A percentile compares a stretch with the other conserved stretches of the same genome.
Conservation (phyloP, 73 alveolate genomes). For the Symbiodinium natans region DNA sequence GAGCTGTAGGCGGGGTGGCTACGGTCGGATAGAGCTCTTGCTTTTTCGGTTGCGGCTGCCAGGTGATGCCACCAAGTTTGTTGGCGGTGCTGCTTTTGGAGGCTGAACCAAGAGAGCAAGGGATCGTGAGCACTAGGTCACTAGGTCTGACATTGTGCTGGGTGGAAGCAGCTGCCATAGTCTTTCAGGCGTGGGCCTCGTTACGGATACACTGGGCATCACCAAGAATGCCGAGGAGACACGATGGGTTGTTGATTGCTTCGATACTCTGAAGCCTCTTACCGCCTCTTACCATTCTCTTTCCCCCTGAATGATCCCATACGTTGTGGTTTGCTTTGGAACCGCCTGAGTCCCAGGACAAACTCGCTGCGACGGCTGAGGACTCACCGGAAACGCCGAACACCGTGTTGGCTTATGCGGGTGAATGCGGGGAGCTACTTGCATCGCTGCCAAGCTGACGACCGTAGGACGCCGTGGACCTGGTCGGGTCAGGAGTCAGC, state of each 20-base stretch:
- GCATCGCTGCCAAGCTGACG: not conserved
- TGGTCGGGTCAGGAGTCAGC: slow-evolving; percentile 54
- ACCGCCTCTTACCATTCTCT: no score
- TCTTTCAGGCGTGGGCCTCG: slow-evolving; percentile 60
- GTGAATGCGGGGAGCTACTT: not conserved
- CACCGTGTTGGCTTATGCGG: not conserved
- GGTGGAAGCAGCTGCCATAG: no score
- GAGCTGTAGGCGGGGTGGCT: slow-evolving; percentile 16
- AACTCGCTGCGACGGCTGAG: slow-evolving; percentile 6
- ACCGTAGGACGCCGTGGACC: slow-evolving; percentile 56
- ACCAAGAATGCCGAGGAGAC: slow-evolving; percentile 63
- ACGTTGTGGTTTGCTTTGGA: not conserved
- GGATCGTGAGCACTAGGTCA: no score
- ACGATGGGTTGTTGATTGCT: not conserved
- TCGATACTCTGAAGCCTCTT: no score
- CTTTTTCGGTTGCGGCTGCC: not conserved
- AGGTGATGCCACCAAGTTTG: slow-evolving; percentile 88
- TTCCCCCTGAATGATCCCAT: no score
- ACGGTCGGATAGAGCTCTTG: not conserved
- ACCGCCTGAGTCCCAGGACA: not conserved
- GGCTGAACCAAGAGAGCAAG: no score
- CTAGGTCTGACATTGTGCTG: no score
- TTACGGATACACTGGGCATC: slow-evolving; percentile 84
- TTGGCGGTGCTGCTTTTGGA: slow-evolving; percentile 91
- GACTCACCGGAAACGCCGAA: not conserved